Percentiles rank a stretch among this genome's conserved stretches.
Conservation (phyloP, 139 green algal species). For the Choricystis sp. region DNA sequence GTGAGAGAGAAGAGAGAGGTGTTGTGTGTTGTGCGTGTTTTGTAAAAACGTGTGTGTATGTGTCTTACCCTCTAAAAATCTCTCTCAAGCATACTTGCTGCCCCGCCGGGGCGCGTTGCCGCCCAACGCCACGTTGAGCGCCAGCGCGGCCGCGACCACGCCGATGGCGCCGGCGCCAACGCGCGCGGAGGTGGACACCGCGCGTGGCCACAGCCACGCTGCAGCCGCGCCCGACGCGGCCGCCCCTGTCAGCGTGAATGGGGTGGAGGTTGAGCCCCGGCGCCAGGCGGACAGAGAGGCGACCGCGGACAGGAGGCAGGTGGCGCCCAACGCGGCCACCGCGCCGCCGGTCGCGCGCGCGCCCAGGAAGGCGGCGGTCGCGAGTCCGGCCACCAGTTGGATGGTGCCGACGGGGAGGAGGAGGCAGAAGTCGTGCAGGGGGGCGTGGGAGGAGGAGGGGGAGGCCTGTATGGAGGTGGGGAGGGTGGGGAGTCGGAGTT, state of each 20-base stretch:
- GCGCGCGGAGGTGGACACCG: background rate
- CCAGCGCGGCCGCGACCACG: background rate
- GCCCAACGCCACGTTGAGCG: slow-evolving; percentile 3
- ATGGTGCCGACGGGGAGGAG: slow-evolving; percentile 36
- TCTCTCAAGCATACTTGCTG: no score
- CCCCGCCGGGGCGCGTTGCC: slow-evolving; percentile 4
- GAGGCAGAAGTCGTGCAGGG: slow-evolving; percentile 67
- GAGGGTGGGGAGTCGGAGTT: no score
- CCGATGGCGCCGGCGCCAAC: background rate
- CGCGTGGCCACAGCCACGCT: background rate
- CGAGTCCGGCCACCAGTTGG: slow-evolving; percentile 16
- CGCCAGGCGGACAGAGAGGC: slow-evolving; percentile 29
- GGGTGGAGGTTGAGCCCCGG: slow-evolving; percentile 8
- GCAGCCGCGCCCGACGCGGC: slow-evolving; percentile 7
- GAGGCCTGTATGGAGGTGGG: background rate
- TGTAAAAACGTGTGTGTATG: no score
- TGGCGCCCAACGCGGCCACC: slow-evolving; percentile 19
- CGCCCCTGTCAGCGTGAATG: slow-evolving; percentile 26
- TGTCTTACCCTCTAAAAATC: no score
- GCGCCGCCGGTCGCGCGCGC: slow-evolving; percentile 9
- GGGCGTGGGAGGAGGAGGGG: slow-evolving; percentile 15
- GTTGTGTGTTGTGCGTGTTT: no score
- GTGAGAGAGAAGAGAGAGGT: background rate
- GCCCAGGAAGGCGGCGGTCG: slow-evolving; percentile 1
- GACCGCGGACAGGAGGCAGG: background rate